Conservation (phyloP, 148 eudicot genomes). For the Chenopodium suecicum region DNA sequence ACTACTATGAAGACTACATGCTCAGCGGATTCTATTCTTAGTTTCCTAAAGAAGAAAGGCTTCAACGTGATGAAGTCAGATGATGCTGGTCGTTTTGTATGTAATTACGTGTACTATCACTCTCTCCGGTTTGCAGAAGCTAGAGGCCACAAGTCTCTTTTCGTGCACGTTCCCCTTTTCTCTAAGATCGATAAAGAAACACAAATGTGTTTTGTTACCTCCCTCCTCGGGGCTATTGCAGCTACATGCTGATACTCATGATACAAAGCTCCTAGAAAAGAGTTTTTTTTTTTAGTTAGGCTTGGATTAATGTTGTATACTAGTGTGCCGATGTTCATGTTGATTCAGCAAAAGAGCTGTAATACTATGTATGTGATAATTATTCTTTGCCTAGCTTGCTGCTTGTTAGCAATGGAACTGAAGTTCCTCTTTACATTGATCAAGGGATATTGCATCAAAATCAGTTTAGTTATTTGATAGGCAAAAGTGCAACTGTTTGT, state of each 20-base stretch:
- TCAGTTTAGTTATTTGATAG: not conserved
- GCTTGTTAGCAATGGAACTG: not conserved
- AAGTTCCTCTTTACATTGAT: not conserved
- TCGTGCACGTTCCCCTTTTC: slow-evolving; percentile 81
- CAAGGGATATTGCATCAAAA: not conserved
- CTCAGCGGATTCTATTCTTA: slow-evolving; percentile 41
- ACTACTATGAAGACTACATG: slow-evolving; percentile 46
- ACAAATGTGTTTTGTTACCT: slow-evolving; percentile 57
- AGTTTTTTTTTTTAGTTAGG: not conserved
- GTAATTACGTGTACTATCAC: slow-evolving; percentile 81
- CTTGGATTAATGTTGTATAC: slow-evolving; percentile 11
- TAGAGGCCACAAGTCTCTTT: slow-evolving; percentile 64
- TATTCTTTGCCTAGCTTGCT: not conserved
- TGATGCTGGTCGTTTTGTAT: slow-evolving; percentile 80
- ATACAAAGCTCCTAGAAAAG: not conserved
- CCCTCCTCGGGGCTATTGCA: slow-evolving; percentile 64
- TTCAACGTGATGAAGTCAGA: slow-evolving; percentile 47
- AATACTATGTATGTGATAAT: not conserved
- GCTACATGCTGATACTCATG: slow-evolving; percentile 36
- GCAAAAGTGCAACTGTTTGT: not conserved
- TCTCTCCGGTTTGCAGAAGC: slow-evolving; percentile 68
- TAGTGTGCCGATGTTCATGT: not conserved
- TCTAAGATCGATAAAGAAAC: slow-evolving; percentile 55
- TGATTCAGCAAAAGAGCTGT: not conserved
- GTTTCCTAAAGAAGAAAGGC: slow-evolving; percentile 52